Conservation (phyloP, 2,329 filamentous ascomycete genomes). For the Shiraia sp. region DNA sequence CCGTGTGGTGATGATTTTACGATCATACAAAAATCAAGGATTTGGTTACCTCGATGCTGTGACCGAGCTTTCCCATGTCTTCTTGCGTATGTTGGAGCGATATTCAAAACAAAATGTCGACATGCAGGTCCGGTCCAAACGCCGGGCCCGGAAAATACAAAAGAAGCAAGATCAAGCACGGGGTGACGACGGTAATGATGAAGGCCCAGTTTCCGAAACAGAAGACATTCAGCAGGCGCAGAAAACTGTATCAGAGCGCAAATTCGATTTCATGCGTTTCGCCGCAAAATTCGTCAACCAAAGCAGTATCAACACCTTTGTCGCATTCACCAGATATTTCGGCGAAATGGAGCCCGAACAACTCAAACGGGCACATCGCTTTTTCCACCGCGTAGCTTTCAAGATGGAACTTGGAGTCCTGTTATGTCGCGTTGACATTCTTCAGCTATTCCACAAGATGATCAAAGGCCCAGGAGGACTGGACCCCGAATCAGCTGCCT, state of each 20-base stretch:
- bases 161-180: slow-evolving; percentile 58
- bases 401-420: slow-evolving; percentile 91
- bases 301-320: slow-evolving; percentile 84
- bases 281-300: slow-evolving; percentile 80
- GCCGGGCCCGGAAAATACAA: slow-evolving; percentile 73
- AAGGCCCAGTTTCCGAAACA: slow-evolving; percentile 57
- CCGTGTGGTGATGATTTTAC: slow-evolving; percentile 75
- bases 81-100: slow-evolving; percentile 85
- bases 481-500: slow-evolving; percentile 67
- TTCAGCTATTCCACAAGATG: slow-evolving; percentile 86
- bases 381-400: slow-evolving; percentile 91
- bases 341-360: slow-evolving; percentile 77
- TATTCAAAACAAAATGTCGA: slow-evolving; percentile 96
- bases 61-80: slow-evolving; percentile 89
- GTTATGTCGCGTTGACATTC: slow-evolving; percentile 87
- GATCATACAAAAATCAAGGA: slow-evolving; percentile 89
- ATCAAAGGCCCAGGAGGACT: slow-evolving; percentile 84
- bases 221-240: slow-evolving; percentile 76
- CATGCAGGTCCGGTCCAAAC: slow-evolving; percentile 85
- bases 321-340: slow-evolving; percentile 79
- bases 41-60: slow-evolving; percentile 91
- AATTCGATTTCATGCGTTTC: slow-evolving; percentile 91
- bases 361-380: slow-evolving; percentile 88
- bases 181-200: slow-evolving; percentile 57
- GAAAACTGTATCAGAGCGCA: slow-evolving; percentile 75